Percentiles rank a stretch among this genome's conserved stretches.
Evolutionary conservation across 495 filamentous ascomycete species (phyloP).

Genomic region (Podospora conica): DNA sequence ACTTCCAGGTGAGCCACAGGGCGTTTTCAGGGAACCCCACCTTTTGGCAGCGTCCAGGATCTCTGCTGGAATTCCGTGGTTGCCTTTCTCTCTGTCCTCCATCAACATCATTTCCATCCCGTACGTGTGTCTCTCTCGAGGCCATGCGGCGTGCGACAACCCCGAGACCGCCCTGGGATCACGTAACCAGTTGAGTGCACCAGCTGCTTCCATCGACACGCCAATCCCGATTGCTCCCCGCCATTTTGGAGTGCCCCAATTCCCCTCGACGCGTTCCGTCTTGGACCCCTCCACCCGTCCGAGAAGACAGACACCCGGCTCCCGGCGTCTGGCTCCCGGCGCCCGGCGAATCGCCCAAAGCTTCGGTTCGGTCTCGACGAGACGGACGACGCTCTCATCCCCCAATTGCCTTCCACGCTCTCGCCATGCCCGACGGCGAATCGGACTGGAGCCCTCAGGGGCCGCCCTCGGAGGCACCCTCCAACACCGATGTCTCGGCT

Average conservation of each 20-base stretch:
- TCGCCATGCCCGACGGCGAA: constrained; percentile 15
- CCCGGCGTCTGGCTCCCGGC: neutral
- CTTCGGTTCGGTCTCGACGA: neutral
- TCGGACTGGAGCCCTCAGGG: constrained; percentile 1
- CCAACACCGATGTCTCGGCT: constrained; percentile 12
- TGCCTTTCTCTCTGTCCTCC: neutral
- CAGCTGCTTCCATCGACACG: neutral
- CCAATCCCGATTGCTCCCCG: too few species aligned
- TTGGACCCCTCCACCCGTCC: neutral
- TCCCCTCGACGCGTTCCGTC: neutral
- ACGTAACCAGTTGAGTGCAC: neutral
- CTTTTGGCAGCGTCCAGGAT: neutral
- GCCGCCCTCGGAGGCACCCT: constrained; percentile 11
- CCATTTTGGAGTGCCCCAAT: neutral
- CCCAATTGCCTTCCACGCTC: neutral
- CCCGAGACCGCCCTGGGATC: neutral
- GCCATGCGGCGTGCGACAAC: neutral
- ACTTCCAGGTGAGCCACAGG: neutral
- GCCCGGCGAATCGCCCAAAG: neutral
- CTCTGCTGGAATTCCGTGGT: constrained; percentile 2
- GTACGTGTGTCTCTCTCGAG: neutral
- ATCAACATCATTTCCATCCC: neutral
- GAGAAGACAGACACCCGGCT: too few species aligned
- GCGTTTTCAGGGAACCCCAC: neutral
- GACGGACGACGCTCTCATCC: too few species aligned